Evolutionary conservation across 140 eudicot genomes (phyloP).

Genomic region (Artemisia princeps): DNA sequence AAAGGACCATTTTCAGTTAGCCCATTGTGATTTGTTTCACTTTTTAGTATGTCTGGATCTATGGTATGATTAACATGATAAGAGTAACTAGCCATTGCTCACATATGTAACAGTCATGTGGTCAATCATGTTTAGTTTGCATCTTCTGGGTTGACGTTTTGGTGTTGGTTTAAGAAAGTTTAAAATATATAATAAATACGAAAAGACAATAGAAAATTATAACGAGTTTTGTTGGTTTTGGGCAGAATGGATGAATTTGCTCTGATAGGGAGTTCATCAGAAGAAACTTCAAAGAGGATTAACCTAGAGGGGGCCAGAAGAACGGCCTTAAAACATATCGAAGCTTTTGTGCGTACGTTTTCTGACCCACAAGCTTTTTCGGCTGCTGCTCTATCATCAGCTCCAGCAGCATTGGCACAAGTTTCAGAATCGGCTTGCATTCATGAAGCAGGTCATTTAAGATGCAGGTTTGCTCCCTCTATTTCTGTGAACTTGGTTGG

Average conservation of each 20-base stretch:
- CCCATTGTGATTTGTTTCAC: too few species aligned
- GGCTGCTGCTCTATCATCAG: slow-evolving; percentile 6
- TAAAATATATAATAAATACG: too few species aligned
- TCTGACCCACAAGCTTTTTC: slow-evolving; percentile 1
- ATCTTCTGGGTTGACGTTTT: too few species aligned
- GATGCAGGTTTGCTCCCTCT: background rate
- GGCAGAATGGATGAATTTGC: slow-evolving; percentile 1
- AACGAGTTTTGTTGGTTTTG: background rate
- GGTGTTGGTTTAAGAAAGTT: background rate
- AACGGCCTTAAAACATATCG: background rate
- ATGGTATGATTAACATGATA: too few species aligned
- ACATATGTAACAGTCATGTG: too few species aligned
- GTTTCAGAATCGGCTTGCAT: background rate
- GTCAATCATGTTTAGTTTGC: too few species aligned
- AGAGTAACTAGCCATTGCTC: too few species aligned
- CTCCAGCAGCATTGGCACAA: background rate
- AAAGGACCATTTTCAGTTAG: too few species aligned
- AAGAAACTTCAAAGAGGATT: background rate
- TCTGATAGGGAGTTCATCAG: background rate
- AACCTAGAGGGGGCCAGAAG: slow-evolving; percentile 1
- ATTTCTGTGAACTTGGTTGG: too few species aligned
- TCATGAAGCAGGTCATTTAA: slow-evolving; percentile 3
- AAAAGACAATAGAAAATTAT: too few species aligned
- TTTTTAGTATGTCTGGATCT: too few species aligned
- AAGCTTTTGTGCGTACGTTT: background rate